A percentile compares a stretch with the other conserved stretches of the same genome.
Conservation (phyloP, 208 protist species). For the Lotmaria passim region DNA sequence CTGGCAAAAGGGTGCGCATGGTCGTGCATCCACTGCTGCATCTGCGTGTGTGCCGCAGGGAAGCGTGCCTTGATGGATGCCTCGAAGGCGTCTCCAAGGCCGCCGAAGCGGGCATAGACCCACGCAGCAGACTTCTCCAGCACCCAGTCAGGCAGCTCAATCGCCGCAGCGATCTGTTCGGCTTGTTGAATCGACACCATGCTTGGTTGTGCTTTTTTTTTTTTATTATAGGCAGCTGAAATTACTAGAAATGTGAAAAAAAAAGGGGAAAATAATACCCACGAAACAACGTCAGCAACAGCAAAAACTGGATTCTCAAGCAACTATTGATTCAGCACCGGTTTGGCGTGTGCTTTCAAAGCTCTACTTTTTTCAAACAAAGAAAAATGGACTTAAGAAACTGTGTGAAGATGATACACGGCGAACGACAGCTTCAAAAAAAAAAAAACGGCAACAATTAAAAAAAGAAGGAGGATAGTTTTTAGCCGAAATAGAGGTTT, state of each 20-base stretch:
- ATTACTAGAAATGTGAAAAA: slow-evolving; percentile 11
- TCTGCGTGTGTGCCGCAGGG: slow-evolving; percentile 22
- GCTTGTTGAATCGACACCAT: slow-evolving; percentile 49
- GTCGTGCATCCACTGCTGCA: slow-evolving; percentile 26
- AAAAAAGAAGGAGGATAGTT: neutral
- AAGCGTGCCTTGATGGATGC: slow-evolving; percentile 28
- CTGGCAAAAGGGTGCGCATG: slow-evolving; percentile 57
- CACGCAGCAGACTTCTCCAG: slow-evolving; percentile 30
- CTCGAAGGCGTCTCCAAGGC: slow-evolving; percentile 40
- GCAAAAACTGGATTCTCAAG: too few relatives aligned
- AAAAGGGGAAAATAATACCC: neutral
- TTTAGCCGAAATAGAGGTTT: neutral
- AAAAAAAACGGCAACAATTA: neutral
- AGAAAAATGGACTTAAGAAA: neutral
- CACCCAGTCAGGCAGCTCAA: slow-evolving; percentile 69
- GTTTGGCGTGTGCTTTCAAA: too few relatives aligned
- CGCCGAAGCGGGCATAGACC: slow-evolving; percentile 39
- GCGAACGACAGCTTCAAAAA: neutral
- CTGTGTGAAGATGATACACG: neutral
- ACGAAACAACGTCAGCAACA: too few relatives aligned
- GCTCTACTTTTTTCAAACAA: too few relatives aligned
- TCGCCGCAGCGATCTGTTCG: slow-evolving; percentile 37
- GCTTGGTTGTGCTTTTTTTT: neutral
- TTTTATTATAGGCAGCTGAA: slow-evolving; percentile 14
- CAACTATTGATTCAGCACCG: too few relatives aligned